phyloP scores from a whole-genome alignment of 2,329 filamentous ascomycete genomes.

The Curvularia verruculosa region DNA sequence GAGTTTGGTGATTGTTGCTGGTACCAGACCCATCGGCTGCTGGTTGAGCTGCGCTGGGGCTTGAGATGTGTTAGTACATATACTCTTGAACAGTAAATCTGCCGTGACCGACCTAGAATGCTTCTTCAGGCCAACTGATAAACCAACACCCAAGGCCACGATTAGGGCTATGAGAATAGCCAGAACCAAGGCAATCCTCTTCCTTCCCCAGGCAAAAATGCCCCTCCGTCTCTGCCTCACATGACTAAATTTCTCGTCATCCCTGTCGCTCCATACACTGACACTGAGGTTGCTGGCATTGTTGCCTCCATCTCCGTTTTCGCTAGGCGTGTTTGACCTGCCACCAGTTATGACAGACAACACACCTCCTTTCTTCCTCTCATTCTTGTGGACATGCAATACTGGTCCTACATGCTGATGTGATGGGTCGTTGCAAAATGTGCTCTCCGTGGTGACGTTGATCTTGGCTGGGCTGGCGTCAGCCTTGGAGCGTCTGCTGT shows the following conservation, averaged over 20 bases:
- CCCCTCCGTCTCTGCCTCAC: conserved; percentile 31
- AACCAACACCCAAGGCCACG: conserved; percentile 48
- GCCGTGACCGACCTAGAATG: conserved; percentile 27
- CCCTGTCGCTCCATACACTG: conserved; percentile 47
- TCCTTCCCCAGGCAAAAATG: conserved; percentile 48
- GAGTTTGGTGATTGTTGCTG: conserved; percentile 1
- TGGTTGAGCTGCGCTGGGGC: conserved; percentile 5
- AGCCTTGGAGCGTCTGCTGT: conserved; percentile 31
- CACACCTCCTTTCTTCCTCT: conserved; percentile 28
- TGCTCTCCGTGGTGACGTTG: conserved; percentile 35
- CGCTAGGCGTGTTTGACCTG: conserved; percentile 36
- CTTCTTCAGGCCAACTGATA: conserved; percentile 52
- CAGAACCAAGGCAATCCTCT: conserved; percentile 45
- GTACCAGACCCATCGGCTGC: neutral
- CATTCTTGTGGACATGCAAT: conserved; percentile 23
- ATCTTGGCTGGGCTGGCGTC: conserved; percentile 28
- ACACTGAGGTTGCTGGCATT: conserved; percentile 41
- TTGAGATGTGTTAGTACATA: conserved; percentile 10
- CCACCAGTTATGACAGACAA: conserved; percentile 27
- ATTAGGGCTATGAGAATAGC: conserved; percentile 42
- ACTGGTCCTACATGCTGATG: conserved; percentile 33
- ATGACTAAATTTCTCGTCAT: conserved; percentile 41
- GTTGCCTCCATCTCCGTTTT: conserved; percentile 35
- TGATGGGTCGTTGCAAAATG: conserved; percentile 37
- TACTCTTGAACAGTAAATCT: neutral